phyloP scores from a whole-genome alignment of 176 grass and related monocot species.

The Zea luxurians region DNA sequence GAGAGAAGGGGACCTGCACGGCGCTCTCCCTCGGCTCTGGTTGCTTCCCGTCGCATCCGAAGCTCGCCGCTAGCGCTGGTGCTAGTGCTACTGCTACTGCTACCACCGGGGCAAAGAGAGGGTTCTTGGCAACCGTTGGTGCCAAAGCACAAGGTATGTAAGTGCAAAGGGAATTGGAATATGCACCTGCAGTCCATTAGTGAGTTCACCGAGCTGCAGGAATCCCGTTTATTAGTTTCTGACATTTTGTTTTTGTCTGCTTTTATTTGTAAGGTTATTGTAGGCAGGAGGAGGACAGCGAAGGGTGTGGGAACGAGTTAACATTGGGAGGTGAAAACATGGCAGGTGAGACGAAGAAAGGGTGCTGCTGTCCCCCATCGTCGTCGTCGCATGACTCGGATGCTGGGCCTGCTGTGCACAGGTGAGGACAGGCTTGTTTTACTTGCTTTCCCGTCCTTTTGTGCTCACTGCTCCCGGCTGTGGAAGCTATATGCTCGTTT shows the following conservation, averaged over 20 bases:
- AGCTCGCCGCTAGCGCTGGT: conserved; percentile 18
- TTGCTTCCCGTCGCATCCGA: conserved; percentile 50
- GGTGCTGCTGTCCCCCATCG: conserved; percentile 45
- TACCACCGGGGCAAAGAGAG: conserved; percentile 54
- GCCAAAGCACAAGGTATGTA: conserved; percentile 48
- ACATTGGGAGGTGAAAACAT: conserved; percentile 46
- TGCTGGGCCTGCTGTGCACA: conserved; percentile 24
- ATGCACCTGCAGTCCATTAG: background rate
- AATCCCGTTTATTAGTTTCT: background rate
- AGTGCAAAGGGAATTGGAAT: conserved; percentile 13
- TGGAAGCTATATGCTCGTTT: conserved; percentile 1
- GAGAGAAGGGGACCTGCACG: conserved; percentile 42
- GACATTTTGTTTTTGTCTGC: background rate
- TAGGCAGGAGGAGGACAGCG: conserved; percentile 29
- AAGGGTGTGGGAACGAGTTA: conserved; percentile 49
- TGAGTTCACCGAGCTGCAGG: background rate
- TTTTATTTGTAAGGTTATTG: conserved; percentile 42
- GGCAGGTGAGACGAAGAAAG: conserved; percentile 63
- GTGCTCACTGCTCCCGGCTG: background rate
- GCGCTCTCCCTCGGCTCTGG: conserved; percentile 45
- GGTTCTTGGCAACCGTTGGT: conserved; percentile 48
- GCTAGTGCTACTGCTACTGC: background rate
- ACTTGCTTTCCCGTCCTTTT: conserved; percentile 29
- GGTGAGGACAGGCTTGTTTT: conserved; percentile 38
- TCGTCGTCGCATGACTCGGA: conserved; percentile 43